phyloP scores from a whole-genome alignment of 176 grass and related monocot genomes.

The Oryza meridionalis region DNA sequence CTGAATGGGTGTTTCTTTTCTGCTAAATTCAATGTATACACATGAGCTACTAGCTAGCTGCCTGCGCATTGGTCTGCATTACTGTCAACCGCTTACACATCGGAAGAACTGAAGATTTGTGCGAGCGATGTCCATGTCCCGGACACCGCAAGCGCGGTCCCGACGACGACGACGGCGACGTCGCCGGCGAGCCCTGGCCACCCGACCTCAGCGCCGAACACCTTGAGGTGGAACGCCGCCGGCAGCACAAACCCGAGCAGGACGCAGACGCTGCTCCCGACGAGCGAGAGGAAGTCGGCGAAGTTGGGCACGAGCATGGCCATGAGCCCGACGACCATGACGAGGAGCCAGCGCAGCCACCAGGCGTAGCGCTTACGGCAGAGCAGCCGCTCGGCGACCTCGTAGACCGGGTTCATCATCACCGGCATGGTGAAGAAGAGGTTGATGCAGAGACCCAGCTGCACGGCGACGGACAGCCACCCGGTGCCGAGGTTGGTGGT shows the following conservation, averaged over 20 bases:
- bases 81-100: conserved; percentile 33
- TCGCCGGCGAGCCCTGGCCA: conserved; percentile 47
- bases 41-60: background rate
- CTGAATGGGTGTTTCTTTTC: conserved; percentile 11
- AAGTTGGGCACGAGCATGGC: conserved; percentile 95
- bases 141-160: conserved; percentile 56
- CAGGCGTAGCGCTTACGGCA: conserved; percentile 72
- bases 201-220: conserved; percentile 59
- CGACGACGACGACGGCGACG: conserved; percentile 55
- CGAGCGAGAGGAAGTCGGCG: conserved; percentile 87
- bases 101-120: conserved; percentile 62
- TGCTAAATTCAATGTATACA: conserved; percentile 30
- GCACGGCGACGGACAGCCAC: conserved; percentile 77
- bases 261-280: conserved; percentile 94
- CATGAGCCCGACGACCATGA: conserved; percentile 60
- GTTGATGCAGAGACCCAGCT: conserved; percentile 93
- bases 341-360: conserved; percentile 85
- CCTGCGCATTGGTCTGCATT: background rate
- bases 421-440: conserved; percentile 98
- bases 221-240: conserved; percentile 84
- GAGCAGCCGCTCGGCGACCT: conserved; percentile 86
- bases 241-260: conserved; percentile 89
- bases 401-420: conserved; percentile 97
- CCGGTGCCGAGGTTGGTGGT: conserved; percentile 91
- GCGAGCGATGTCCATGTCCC: conserved; percentile 91